These are phyloP conservation scores for Acanthamoeba sp. DNA, from an alignment of 208 protist genomes.

Conservation along the genomic window DNA sequence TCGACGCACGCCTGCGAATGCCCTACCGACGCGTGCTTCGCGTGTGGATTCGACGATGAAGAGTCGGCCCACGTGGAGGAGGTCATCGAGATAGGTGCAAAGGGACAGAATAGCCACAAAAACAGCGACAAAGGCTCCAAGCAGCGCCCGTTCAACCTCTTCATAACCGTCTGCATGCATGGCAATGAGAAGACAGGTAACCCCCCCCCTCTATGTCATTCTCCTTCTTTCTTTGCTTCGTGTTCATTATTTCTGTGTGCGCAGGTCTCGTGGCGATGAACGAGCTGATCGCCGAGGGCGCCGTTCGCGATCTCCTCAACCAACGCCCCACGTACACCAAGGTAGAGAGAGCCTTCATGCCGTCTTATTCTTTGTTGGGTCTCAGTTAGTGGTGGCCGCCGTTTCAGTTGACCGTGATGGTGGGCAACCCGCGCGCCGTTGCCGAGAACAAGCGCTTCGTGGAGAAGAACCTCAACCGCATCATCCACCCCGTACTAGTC, in stretches of 20 bases:
- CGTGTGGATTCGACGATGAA: neutral
- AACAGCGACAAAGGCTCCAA: neutral
- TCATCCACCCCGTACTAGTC: slow-evolving; percentile 7
- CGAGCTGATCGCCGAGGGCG: slow-evolving; percentile 1
- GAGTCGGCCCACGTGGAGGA: neutral
- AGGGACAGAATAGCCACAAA: neutral
- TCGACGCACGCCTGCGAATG: neutral
- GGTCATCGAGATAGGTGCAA: neutral
- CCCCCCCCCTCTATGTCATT: neutral
- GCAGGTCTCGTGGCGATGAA: slow-evolving; percentile 9
- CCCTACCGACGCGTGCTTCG: neutral
- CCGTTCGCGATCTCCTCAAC: neutral
- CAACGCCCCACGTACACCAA: neutral
- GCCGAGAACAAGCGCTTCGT: slow-evolving; percentile 36
- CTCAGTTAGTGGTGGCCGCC: neutral
- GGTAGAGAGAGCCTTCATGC: neutral
- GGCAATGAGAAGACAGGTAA: slow-evolving; percentile 29
- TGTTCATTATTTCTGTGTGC: neutral
- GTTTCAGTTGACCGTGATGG: slow-evolving; percentile 11
- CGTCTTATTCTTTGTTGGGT: neutral
- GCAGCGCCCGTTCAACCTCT: neutral
- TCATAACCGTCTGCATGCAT: slow-evolving; percentile 48
- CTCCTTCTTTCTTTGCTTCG: neutral
- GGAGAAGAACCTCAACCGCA: slow-evolving; percentile 51
- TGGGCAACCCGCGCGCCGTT: neutral